Evolutionary conservation across 148 eudicot genomes (phyloP).

Genomic region (Rhododendron ferrugineum): DNA sequence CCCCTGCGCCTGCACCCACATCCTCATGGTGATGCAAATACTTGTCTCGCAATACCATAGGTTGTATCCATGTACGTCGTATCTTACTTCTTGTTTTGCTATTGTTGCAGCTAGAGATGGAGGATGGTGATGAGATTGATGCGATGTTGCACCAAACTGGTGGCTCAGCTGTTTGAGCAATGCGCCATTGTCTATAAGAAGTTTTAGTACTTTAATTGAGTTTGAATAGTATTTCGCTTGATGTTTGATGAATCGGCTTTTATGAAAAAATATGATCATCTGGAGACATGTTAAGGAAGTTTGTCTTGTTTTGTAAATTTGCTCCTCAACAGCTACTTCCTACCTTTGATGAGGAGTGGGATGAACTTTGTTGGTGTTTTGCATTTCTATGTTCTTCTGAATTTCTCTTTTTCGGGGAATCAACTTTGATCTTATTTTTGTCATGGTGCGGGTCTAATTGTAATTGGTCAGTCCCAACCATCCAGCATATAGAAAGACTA

Average conservation of each 20-base stretch:
- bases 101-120: conserved; percentile 56
- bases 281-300: not conserved
- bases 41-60: not conserved
- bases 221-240: not conserved
- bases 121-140: conserved; percentile 64
- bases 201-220: not conserved
- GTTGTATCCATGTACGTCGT: not conserved
- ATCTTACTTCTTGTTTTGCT: not conserved
- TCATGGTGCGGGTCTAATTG: not conserved
- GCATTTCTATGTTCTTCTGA: not conserved
- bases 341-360: not conserved
- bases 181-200: not conserved
- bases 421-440: too few relatives aligned
- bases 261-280: not conserved
- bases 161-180: conserved; percentile 24
- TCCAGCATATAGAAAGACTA: not conserved
- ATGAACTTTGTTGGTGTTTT: not conserved
- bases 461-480: not conserved
- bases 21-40: not conserved
- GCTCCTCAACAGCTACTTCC: not conserved
- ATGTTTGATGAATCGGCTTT: not conserved
- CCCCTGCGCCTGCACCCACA: not conserved
- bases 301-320: not conserved
- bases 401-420: too few relatives aligned
- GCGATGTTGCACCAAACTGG: conserved; percentile 71